Percentiles rank a stretch among this genome's conserved stretches.
Conservation (phyloP, 352 stramenopile species). For the Globisporangium iwayamae region DNA sequence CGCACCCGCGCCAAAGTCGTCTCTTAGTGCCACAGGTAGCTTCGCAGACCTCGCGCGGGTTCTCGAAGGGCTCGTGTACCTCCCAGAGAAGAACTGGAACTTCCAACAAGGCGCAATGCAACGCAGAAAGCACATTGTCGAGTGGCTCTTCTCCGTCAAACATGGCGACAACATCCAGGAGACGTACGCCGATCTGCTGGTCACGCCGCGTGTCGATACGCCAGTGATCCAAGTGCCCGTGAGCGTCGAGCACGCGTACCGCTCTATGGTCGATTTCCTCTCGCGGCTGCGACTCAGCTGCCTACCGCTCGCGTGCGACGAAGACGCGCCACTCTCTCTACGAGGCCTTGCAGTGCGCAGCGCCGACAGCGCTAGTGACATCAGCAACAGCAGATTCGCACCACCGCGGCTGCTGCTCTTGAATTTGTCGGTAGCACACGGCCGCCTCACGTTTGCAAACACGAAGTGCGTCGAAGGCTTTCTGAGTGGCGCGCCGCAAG, state of each 20-base stretch:
- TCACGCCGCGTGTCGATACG: conserved; percentile 27
- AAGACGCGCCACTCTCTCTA: conserved; percentile 37
- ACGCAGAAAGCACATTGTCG: conserved; percentile 23
- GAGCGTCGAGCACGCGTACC: conserved; percentile 19
- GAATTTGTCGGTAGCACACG: conserved; percentile 30
- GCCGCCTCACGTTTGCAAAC: conserved; percentile 23
- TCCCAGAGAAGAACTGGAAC: conserved; percentile 55
- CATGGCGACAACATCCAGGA: conserved; percentile 18
- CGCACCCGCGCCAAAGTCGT: neutral
- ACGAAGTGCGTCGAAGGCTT: conserved; percentile 27
- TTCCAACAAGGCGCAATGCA: conserved; percentile 15
- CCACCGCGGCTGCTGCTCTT: conserved; percentile 17
- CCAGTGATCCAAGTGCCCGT: conserved; percentile 44
- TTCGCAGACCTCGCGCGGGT: conserved; percentile 16
- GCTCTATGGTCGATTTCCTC: conserved; percentile 39
- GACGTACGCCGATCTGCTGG: conserved; percentile 34
- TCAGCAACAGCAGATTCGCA: conserved; percentile 1
- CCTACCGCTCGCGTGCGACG: conserved; percentile 31
- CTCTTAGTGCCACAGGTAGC: conserved; percentile 14
- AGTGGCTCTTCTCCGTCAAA: conserved; percentile 45
- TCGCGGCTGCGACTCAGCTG: conserved; percentile 39
- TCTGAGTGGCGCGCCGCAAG: conserved; percentile 1
- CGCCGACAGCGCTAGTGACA: conserved; percentile 21
- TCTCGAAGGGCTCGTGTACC: conserved; percentile 29
- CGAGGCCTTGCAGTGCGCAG: conserved; percentile 34